phyloP scores from a whole-genome alignment of 108 stramenopile genomes.

The Discostella pseudostelligera region DNA sequence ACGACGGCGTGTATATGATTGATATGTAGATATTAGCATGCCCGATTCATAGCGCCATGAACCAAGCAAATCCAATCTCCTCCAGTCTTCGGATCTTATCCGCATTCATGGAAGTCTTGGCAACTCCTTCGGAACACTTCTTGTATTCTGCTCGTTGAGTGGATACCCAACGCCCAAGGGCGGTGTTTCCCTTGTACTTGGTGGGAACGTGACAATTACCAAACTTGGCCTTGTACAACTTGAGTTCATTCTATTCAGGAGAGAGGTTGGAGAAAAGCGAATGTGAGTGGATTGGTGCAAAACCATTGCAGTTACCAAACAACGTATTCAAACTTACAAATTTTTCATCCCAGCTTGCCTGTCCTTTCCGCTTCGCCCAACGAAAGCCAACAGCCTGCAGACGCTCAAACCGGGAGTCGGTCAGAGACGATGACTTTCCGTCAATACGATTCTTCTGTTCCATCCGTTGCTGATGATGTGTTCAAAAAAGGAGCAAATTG shows the following conservation, averaged over 20 bases:
- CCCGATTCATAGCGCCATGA: slow-evolving; percentile 27
- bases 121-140: slow-evolving; percentile 36
- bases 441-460: slow-evolving; percentile 46
- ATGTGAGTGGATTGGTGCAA: not conserved
- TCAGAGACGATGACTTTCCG: slow-evolving; percentile 42
- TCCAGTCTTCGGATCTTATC: slow-evolving; percentile 64
- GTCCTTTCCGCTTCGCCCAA: slow-evolving; percentile 54
- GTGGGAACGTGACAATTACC: slow-evolving; percentile 45
- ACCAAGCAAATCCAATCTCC: slow-evolving; percentile 73
- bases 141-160: slow-evolving; percentile 54
- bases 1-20: not conserved
- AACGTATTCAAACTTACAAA: slow-evolving; percentile 21
- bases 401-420: slow-evolving; percentile 23
- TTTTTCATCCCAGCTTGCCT: slow-evolving; percentile 49
- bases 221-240: slow-evolving; percentile 22
- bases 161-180: slow-evolving; percentile 50
- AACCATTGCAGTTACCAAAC: not conserved
- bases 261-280: not conserved
- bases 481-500: not conserved
- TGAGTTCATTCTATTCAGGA: slow-evolving; percentile 24
- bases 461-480: slow-evolving; percentile 39
- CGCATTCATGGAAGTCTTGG: slow-evolving; percentile 35
- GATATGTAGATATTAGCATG: not conserved
- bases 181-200: slow-evolving; percentile 44
- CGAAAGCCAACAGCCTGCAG: slow-evolving; percentile 40